A percentile compares a stretch with the other conserved stretches of the same genome.
Conservation (phyloP, 1,139 yeast species). For the Candida sanyaensis region DNA sequence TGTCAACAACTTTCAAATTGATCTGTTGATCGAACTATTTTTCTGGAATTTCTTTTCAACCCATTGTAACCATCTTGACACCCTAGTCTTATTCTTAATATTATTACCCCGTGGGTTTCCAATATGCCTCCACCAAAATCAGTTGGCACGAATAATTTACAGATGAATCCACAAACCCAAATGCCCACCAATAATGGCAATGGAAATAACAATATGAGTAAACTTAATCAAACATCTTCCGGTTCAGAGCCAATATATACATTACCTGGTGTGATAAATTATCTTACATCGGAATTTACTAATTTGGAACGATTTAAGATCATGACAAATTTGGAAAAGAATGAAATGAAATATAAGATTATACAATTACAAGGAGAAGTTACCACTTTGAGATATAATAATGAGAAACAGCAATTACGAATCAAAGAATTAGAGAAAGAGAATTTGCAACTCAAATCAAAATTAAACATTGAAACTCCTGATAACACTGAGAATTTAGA, state of each 20-base stretch:
- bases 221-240: slow-evolving; percentile 13
- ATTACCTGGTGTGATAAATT: slow-evolving; percentile 65
- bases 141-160: neutral
- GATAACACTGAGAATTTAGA: neutral
- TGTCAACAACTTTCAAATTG: neutral
- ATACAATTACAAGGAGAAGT: slow-evolving; percentile 57
- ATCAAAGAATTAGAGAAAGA: slow-evolving; percentile 33
- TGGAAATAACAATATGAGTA: slow-evolving; percentile 11
- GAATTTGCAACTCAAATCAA: slow-evolving; percentile 14
- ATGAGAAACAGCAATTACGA: slow-evolving; percentile 34
- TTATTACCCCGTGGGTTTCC: neutral
- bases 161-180: slow-evolving; percentile 13
- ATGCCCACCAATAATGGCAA: slow-evolving; percentile 13
- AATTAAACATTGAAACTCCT: slow-evolving; percentile 4
- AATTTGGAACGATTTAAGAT: slow-evolving; percentile 58
- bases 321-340: slow-evolving; percentile 55
- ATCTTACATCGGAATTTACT: slow-evolving; percentile 61
- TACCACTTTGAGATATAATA: slow-evolving; percentile 41
- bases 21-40: neutral
- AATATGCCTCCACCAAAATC: slow-evolving; percentile 12
- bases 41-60: neutral
- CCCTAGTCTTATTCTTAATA: neutral
- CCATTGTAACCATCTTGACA: neutral
- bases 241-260: slow-evolving; percentile 38
- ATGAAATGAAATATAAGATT: slow-evolving; percentile 57